Evolutionary conservation across 2,329 filamentous ascomycete genomes (phyloP).

Genomic region (Aspergillus floridensis): DNA sequence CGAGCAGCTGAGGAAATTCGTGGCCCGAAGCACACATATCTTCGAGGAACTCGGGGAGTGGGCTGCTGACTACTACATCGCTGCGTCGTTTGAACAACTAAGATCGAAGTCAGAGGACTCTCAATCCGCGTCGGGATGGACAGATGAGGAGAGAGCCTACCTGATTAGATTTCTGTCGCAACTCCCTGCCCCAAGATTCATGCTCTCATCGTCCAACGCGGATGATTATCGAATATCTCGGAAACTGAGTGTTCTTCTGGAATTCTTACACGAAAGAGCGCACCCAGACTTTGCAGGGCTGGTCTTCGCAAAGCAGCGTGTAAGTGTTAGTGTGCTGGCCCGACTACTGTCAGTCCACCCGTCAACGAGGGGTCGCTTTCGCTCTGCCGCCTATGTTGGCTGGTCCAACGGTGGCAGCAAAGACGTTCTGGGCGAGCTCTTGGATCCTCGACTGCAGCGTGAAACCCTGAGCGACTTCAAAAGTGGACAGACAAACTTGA

Average conservation of each 20-base stretch:
- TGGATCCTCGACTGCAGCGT: slow-evolving; percentile 48
- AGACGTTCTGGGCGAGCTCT: slow-evolving; percentile 50
- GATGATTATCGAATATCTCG: slow-evolving; percentile 45
- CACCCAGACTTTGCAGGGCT: slow-evolving; percentile 55
- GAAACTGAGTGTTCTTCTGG: slow-evolving; percentile 59
- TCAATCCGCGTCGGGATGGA: slow-evolving; percentile 44
- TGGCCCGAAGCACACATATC: slow-evolving; percentile 52
- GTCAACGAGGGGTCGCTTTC: slow-evolving; percentile 46
- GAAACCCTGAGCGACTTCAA: slow-evolving; percentile 55
- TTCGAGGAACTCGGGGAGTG: slow-evolving; percentile 62
- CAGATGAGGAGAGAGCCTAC: slow-evolving; percentile 54
- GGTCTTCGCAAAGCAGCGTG: slow-evolving; percentile 65
- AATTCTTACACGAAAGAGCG: slow-evolving; percentile 48
- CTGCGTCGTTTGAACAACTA: slow-evolving; percentile 46
- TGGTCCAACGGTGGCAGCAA: slow-evolving; percentile 45
- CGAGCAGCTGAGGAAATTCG: slow-evolving; percentile 57
- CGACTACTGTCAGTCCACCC: slow-evolving; percentile 58
- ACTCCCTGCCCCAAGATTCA: slow-evolving; percentile 21
- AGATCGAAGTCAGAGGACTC: slow-evolving; percentile 16
- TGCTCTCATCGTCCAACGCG: neutral
- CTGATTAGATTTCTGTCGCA: slow-evolving; percentile 45
- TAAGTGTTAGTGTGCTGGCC: slow-evolving; percentile 59
- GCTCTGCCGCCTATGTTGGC: slow-evolving; percentile 45
- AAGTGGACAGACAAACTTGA: slow-evolving; percentile 53
- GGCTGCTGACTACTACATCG: slow-evolving; percentile 67